Conservation (phyloP, 2,329 filamentous ascomycete species). For the Botrytis medusae region DNA sequence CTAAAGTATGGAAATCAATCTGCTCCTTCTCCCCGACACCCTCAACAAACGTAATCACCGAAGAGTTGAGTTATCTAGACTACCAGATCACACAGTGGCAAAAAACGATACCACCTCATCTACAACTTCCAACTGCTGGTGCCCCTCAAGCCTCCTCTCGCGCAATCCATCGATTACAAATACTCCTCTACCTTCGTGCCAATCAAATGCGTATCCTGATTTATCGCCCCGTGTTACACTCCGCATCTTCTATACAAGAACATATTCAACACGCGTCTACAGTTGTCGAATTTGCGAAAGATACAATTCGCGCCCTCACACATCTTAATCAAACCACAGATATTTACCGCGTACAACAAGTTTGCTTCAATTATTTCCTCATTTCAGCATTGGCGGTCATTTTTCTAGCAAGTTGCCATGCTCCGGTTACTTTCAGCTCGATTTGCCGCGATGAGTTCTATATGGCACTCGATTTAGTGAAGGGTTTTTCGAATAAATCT, state of each 20-base stretch:
- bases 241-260: constrained; percentile 76
- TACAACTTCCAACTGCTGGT: constrained; percentile 53
- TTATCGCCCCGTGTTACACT: constrained; percentile 84
- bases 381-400: constrained; percentile 72
- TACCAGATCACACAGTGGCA: constrained; percentile 87
- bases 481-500: constrained; percentile 68
- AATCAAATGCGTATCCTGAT: constrained; percentile 91
- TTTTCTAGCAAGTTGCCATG: constrained; percentile 74
- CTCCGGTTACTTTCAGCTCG: constrained; percentile 68
- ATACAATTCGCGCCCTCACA: constrained; percentile 70
- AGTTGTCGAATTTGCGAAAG: constrained; percentile 72
- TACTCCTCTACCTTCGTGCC: constrained; percentile 80
- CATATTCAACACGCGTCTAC: constrained; percentile 72
- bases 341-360: constrained; percentile 69
- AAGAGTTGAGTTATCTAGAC: constrained; percentile 79
- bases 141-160: constrained; percentile 44
- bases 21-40: constrained; percentile 31
- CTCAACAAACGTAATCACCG: constrained; percentile 46
- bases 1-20: constrained; percentile 83
- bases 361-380: constrained; percentile 79
- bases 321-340: constrained; percentile 71
- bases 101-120: constrained; percentile 63
- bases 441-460: constrained; percentile 75
- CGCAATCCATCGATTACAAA: constrained; percentile 66
- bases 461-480: constrained; percentile 72